A percentile compares a stretch with the other conserved stretches of the same genome.
Conservation (phyloP, 495 filamentous ascomycete genomes). For the Astrothelium subdiscretum region DNA sequence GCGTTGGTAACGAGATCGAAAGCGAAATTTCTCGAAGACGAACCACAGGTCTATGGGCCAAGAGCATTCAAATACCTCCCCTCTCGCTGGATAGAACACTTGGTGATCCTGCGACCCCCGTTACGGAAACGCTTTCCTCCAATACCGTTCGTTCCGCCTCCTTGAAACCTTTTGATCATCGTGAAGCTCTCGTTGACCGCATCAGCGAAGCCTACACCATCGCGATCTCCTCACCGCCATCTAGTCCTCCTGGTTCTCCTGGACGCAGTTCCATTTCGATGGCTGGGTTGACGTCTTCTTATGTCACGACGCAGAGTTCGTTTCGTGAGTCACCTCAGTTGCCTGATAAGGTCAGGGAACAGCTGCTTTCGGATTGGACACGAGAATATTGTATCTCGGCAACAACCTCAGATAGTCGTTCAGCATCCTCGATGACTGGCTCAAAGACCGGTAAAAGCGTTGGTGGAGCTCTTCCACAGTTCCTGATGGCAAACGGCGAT, state of each 20-base stretch:
- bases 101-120: conserved; percentile 18
- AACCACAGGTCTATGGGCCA: conserved; percentile 62
- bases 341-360: conserved; percentile 49
- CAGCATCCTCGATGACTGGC: background rate
- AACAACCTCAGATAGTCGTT: conserved; percentile 8
- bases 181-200: conserved; percentile 52
- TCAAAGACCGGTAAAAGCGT: background rate
- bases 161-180: conserved; percentile 54
- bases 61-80: conserved; percentile 47
- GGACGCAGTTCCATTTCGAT: conserved; percentile 51
- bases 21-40: conserved; percentile 64
- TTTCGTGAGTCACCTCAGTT: conserved; percentile 19
- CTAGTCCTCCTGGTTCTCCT: conserved; percentile 63
- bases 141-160: conserved; percentile 45
- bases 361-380: conserved; percentile 67
- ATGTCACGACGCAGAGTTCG: conserved; percentile 2
- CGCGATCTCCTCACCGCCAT: conserved; percentile 45
- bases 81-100: conserved; percentile 37
- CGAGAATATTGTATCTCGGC: conserved; percentile 56
- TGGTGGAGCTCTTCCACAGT: background rate
- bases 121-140: conserved; percentile 31
- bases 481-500: conserved; percentile 38
- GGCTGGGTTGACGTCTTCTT: conserved; percentile 5
- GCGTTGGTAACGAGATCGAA: conserved; percentile 54
- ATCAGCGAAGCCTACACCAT: conserved; percentile 59